Evolutionary conservation across 2,329 filamentous ascomycete genomes (phyloP).

Genomic region (Penicillium vulpinum): DNA sequence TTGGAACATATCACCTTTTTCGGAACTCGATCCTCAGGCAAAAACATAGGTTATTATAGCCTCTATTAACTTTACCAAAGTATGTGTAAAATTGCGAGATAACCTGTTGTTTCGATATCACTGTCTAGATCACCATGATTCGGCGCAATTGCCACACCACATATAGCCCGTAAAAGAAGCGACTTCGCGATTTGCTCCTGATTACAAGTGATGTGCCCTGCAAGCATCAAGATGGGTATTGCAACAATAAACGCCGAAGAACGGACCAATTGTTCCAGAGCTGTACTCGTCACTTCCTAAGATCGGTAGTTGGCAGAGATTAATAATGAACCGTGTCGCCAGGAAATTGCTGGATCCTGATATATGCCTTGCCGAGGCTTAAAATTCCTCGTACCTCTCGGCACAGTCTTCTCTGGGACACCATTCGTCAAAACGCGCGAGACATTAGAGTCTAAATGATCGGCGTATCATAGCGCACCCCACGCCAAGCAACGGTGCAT

Average conservation of each 20-base stretch:
- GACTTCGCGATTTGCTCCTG: neutral
- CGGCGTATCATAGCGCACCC: constrained; percentile 6
- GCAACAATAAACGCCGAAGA: neutral
- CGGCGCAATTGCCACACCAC: neutral
- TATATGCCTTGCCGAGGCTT: neutral
- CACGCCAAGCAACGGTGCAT: constrained; percentile 3
- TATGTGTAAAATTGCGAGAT: neutral
- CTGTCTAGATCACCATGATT: neutral
- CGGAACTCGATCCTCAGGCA: neutral
- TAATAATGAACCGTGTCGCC: neutral
- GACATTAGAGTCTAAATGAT: neutral
- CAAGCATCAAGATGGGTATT: neutral
- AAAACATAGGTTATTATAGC: no score
- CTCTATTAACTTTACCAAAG: neutral
- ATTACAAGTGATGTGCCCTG: neutral
- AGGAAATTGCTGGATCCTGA: neutral
- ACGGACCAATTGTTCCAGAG: neutral
- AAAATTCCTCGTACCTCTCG: neutral
- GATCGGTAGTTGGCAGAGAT: constrained; percentile 1
- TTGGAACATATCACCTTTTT: neutral
- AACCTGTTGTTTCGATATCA: neutral
- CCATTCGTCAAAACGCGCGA: neutral
- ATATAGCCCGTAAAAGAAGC: neutral
- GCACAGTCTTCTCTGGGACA: neutral
- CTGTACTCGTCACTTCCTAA: neutral